These are phyloP conservation scores for Acanthamoeba triangularis DNA, from an alignment of 208 protist species.

Conservation along the genomic window DNA sequence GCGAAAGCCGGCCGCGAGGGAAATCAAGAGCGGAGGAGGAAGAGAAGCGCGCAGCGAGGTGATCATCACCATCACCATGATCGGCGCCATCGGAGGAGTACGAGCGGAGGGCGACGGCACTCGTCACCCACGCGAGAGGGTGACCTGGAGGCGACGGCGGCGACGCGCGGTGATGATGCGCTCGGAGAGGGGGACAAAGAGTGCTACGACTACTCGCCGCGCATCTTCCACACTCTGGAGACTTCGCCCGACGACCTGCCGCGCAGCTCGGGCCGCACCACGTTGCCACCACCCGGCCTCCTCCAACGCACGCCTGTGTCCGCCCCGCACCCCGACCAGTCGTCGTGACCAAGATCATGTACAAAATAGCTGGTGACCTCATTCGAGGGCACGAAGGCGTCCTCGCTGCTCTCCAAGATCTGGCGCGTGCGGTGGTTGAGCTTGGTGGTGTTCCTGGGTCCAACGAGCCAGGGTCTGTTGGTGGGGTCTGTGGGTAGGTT, in stretches of 20 bases:
- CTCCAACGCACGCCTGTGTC: neutral
- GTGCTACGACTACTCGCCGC: slow-evolving; percentile 4
- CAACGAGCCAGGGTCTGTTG: no score
- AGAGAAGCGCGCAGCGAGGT: no score
- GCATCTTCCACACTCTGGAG: slow-evolving; percentile 21
- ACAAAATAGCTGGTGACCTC: no score
- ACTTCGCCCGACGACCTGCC: neutral
- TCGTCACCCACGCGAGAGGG: neutral
- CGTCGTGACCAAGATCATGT: no score
- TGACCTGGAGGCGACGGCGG: neutral
- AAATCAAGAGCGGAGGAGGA: neutral
- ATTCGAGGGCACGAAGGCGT: no score
- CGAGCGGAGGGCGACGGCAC: no score
- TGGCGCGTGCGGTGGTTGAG: no score
- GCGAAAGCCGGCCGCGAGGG: neutral
- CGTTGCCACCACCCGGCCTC: neutral
- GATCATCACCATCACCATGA: neutral
- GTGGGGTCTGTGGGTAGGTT: no score
- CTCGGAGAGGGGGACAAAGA: neutral
- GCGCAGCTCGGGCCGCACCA: neutral
- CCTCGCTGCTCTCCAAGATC: no score
- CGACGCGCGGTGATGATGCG: neutral
- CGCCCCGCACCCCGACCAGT: neutral
- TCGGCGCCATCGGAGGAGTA: neutral
- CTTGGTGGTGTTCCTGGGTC: no score